phyloP scores from a whole-genome alignment of 1,139 yeast species.

The Cylindricascospora bacillispora region DNA sequence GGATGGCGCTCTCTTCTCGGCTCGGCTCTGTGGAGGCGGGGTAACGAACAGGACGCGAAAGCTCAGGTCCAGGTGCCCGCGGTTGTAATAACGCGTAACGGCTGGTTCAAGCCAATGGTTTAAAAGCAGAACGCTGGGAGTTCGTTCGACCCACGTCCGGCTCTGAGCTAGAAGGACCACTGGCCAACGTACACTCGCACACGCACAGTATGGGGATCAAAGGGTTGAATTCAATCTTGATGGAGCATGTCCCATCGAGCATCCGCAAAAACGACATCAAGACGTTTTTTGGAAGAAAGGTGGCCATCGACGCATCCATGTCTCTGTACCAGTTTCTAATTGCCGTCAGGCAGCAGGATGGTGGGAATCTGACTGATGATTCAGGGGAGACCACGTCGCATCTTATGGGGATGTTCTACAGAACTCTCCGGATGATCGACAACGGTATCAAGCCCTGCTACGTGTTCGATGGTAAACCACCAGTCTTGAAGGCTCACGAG shows the following conservation, averaged over 20 bases:
- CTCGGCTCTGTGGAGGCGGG: too few relatives aligned
- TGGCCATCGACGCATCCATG: slow-evolving; percentile 82
- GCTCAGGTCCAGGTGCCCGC: too few relatives aligned
- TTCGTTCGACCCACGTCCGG: too few relatives aligned
- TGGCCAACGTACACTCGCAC: too few relatives aligned
- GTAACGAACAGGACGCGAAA: too few relatives aligned
- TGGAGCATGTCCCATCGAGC: slow-evolving; percentile 83
- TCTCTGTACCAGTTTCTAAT: slow-evolving; percentile 86
- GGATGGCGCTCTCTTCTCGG: too few relatives aligned
- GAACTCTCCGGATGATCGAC: slow-evolving; percentile 80
- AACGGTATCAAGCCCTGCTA: slow-evolving; percentile 91
- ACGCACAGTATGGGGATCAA: slow-evolving; percentile 90
- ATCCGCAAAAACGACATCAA: slow-evolving; percentile 71
- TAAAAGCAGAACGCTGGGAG: too few relatives aligned
- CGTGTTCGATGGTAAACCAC: slow-evolving; percentile 93
- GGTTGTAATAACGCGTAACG: too few relatives aligned
- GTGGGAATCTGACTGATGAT: slow-evolving; percentile 81
- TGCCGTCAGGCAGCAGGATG: slow-evolving; percentile 94
- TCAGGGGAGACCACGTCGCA: slow-evolving; percentile 93
- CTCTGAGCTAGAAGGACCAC: too few relatives aligned
- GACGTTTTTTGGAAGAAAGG: slow-evolving; percentile 81
- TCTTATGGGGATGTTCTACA: slow-evolving; percentile 86
- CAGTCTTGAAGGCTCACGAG: slow-evolving; percentile 80
- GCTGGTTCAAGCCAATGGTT: too few relatives aligned
- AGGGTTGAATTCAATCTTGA: slow-evolving; percentile 47